phyloP scores from a whole-genome alignment of 495 filamentous ascomycete species.

The Neurospora tetrasperma region DNA sequence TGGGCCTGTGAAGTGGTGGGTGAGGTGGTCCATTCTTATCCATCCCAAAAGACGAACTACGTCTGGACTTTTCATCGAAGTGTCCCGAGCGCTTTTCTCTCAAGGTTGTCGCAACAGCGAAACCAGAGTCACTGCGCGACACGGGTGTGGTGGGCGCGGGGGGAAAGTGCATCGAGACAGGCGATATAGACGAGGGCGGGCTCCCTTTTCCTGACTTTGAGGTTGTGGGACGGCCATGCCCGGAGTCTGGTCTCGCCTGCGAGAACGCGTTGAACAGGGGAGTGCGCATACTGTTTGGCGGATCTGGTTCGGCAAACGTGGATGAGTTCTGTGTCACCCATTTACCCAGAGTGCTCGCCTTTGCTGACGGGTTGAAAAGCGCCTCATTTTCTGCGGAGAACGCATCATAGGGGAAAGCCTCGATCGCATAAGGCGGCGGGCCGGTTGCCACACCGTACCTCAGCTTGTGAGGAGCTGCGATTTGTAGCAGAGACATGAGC shows the following conservation, averaged over 20 bases:
- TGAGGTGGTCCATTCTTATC: conserved; percentile 55
- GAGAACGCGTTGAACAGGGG: conserved; percentile 85
- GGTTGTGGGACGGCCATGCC: conserved; percentile 68
- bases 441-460: conserved; percentile 78
- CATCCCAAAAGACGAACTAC: conserved; percentile 85
- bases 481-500: conserved; percentile 74
- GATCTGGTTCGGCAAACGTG: conserved; percentile 63
- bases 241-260: conserved; percentile 57
- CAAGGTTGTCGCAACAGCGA: conserved; percentile 71
- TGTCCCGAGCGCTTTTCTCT: conserved; percentile 92
- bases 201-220: conserved; percentile 65
- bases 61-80: conserved; percentile 72
- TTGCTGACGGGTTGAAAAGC: conserved; percentile 61
- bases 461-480: conserved; percentile 82
- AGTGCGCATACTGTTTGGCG: conserved; percentile 30
- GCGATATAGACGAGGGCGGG: conserved; percentile 79
- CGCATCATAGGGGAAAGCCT: conserved; percentile 80
- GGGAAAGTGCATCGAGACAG: conserved; percentile 70
- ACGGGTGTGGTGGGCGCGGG: conserved; percentile 60
- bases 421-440: conserved; percentile 86
- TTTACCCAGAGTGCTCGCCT: conserved; percentile 63
- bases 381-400: conserved; percentile 79
- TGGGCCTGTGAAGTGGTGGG: conserved; percentile 63
- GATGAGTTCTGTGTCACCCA: conserved; percentile 82
- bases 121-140: conserved; percentile 84